phyloP scores from a whole-genome alignment of 2,329 filamentous ascomycete genomes.

The Amphichorda felina region DNA sequence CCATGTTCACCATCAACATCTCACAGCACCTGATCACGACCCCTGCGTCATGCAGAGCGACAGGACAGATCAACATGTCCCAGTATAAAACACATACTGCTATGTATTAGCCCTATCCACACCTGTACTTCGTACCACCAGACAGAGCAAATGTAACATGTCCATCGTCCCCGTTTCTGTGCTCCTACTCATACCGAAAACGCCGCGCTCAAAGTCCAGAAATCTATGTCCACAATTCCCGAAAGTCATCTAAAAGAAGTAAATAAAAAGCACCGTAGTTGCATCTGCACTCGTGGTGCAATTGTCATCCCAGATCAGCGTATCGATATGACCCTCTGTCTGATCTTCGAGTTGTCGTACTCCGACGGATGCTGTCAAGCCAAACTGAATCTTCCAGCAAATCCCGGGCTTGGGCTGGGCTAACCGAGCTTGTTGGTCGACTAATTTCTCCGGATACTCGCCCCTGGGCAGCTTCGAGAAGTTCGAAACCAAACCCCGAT shows the following conservation, averaged over 20 bases:
- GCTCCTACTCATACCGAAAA: too few relatives aligned
- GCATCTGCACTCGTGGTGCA: too few relatives aligned
- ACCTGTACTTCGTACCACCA: too few relatives aligned
- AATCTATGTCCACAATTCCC: too few relatives aligned
- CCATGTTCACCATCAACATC: neutral
- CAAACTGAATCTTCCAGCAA: constrained; percentile 83
- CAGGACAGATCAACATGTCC: too few relatives aligned
- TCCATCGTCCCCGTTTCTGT: too few relatives aligned
- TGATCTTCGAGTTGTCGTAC: constrained; percentile 55
- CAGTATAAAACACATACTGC: neutral
- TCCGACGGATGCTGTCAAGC: constrained; percentile 84
- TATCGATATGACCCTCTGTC: constrained; percentile 21
- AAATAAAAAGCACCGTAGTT: too few relatives aligned
- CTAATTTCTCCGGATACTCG: constrained; percentile 28
- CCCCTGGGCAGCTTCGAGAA: constrained; percentile 30
- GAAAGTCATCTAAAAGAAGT: too few relatives aligned
- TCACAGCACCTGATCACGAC: neutral
- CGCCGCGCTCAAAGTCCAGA: neutral
- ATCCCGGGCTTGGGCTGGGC: constrained; percentile 66
- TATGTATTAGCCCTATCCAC: too few relatives aligned
- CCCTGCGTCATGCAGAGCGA: neutral
- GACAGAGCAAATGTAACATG: too few relatives aligned
- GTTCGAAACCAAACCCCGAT: constrained; percentile 47
- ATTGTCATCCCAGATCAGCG: constrained; percentile 12
- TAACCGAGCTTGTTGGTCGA: constrained; percentile 57